Evolutionary conservation across 805 yeast genomes (phyloP).

Genomic region (Brettanomyces bruxellensis): DNA sequence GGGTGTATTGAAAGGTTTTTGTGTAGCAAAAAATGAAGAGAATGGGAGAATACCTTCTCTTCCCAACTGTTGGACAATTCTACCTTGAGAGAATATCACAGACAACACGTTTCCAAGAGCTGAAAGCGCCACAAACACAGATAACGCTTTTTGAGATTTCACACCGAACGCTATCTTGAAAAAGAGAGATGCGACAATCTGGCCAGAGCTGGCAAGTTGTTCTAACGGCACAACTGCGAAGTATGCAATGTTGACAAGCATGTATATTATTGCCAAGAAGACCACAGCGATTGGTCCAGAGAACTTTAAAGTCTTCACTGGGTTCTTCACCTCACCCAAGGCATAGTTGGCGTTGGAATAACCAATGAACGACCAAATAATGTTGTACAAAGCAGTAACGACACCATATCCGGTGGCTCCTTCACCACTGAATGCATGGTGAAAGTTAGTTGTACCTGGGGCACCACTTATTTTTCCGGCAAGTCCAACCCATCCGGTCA

Average conservation of each 20-base stretch:
- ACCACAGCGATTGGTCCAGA: constrained; percentile 72
- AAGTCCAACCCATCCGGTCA: constrained; percentile 78
- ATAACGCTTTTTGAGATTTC: constrained; percentile 55
- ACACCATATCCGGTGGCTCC: constrained; percentile 32
- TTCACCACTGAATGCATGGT: constrained; percentile 27
- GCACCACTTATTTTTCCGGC: constrained; percentile 49
- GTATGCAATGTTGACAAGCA: constrained; percentile 73
- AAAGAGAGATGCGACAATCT: constrained; percentile 68
- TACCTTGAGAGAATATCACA: constrained; percentile 75
- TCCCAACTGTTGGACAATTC: constrained; percentile 71
- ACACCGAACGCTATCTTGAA: constrained; percentile 64
- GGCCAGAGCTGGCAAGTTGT: constrained; percentile 47
- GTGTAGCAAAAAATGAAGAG: constrained; percentile 59
- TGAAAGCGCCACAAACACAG: constrained; percentile 72
- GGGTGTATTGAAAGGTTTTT: constrained; percentile 67
- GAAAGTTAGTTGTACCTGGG: constrained; percentile 31
- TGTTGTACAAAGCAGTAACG: constrained; percentile 70
- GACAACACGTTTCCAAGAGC: constrained; percentile 77
- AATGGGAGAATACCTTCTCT: constrained; percentile 76
- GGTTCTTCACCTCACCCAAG: constrained; percentile 69
- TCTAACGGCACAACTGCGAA: constrained; percentile 73
- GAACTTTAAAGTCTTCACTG: constrained; percentile 53
- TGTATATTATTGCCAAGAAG: constrained; percentile 52
- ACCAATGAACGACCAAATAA: constrained; percentile 80
- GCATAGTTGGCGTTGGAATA: constrained; percentile 81